Evolutionary conservation across 495 filamentous ascomycete species (phyloP).

Genomic region (Penicillium manginii): DNA sequence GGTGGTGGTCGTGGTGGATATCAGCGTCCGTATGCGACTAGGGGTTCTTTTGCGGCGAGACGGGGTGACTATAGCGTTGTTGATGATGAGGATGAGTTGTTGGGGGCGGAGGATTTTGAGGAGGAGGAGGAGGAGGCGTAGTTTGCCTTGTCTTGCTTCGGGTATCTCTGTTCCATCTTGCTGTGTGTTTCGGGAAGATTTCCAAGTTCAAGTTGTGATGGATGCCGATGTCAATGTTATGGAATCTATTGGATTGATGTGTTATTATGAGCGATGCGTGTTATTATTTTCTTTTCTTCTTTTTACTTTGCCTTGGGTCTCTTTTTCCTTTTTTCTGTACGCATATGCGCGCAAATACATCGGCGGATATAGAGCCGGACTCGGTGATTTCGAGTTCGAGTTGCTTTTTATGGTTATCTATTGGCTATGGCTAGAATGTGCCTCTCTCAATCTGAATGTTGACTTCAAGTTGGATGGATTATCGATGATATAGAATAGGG

Average conservation of each 20-base stretch:
- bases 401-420: too few species aligned
- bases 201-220: too few species aligned
- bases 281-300: not conserved
- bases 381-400: too few species aligned
- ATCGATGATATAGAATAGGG: too few species aligned
- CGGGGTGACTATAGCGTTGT: conserved; percentile 87
- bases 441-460: too few species aligned
- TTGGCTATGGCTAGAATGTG: too few species aligned
- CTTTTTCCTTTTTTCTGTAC: not conserved
- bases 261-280: conserved; percentile 28
- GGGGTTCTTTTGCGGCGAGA: conserved; percentile 82
- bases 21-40: conserved; percentile 73
- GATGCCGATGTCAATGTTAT: conserved; percentile 39
- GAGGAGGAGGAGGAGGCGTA: conserved; percentile 83
- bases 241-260: conserved; percentile 28
- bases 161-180: too few species aligned
- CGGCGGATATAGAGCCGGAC: too few species aligned
- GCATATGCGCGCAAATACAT: too few species aligned
- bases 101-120: conserved; percentile 90
- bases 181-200: conserved; percentile 15
- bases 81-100: conserved; percentile 89
- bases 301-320: not conserved
- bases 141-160: too few species aligned
- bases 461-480: too few species aligned
- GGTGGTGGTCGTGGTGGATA: conserved; percentile 37